Conservation (phyloP, 768 basidiomycete species). For the Ephemerocybe angulata region DNA sequence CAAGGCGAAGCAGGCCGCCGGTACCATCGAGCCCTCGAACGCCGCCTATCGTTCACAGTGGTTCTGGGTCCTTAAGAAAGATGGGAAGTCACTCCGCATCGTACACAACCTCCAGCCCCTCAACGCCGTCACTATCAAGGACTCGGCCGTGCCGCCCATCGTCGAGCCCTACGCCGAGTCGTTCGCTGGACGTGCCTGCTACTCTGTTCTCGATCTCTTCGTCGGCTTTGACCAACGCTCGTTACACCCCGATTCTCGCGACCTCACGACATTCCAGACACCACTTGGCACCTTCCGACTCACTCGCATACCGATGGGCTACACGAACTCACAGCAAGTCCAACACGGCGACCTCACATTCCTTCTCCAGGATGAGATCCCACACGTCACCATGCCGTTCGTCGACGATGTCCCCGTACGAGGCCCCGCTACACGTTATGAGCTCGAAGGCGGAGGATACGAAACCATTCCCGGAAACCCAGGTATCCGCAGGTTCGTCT, state of each 20-base stretch:
- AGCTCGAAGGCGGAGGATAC: constrained; percentile 1
- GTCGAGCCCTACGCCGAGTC: no score
- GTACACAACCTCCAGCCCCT: constrained; percentile 19
- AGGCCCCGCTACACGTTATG: constrained; percentile 22
- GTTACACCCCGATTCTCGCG: constrained; percentile 24
- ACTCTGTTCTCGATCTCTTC: no score
- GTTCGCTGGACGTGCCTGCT: no score
- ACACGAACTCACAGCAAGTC: no score
- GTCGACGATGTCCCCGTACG: constrained; percentile 23
- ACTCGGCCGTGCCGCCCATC: no score
- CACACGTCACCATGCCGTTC: constrained; percentile 18
- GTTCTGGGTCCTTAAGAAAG: no score
- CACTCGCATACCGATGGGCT: background rate
- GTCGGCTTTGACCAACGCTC: no score
- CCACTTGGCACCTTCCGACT: background rate
- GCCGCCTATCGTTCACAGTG: no score
- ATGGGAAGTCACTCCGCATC: constrained; percentile 13
- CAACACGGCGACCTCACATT: constrained; percentile 26
- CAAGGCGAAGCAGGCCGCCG: no score
- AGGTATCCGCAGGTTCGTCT: no score
- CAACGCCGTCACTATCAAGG: constrained; percentile 16
- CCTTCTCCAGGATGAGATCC: constrained; percentile 30
- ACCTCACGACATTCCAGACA: no score
- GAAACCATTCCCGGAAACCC: constrained; percentile 8
- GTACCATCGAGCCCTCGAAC: no score